Evolutionary conservation across 352 stramenopile species (phyloP).

Genomic region (Phytophthora tubulina): DNA sequence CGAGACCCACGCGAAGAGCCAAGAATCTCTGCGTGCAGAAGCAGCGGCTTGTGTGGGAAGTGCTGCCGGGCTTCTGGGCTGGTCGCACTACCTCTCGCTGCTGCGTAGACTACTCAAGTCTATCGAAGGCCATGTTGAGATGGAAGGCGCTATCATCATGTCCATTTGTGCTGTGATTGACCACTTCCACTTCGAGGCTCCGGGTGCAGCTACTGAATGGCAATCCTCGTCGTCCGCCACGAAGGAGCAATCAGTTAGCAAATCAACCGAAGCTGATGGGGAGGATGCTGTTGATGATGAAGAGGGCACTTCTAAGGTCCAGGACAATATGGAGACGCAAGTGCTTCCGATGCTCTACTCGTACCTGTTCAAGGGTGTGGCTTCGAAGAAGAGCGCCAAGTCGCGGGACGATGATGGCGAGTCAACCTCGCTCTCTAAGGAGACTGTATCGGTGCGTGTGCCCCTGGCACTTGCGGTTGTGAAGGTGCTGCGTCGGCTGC

Average conservation of each 20-base stretch:
- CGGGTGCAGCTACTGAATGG: slow-evolving; percentile 53
- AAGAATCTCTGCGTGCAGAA: slow-evolving; percentile 95
- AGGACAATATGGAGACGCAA: slow-evolving; percentile 81
- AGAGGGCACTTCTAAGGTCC: slow-evolving; percentile 61
- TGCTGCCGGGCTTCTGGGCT: slow-evolving; percentile 93
- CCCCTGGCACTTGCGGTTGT: slow-evolving; percentile 95
- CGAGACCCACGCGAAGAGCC: slow-evolving; percentile 93
- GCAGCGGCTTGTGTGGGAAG: slow-evolving; percentile 93
- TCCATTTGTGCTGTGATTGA: slow-evolving; percentile 96
- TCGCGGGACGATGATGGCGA: slow-evolving; percentile 61
- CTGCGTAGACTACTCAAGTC: slow-evolving; percentile 94
- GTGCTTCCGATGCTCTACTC: slow-evolving; percentile 89
- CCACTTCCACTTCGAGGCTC: slow-evolving; percentile 95
- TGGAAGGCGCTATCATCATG: slow-evolving; percentile 92
- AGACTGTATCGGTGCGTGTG: slow-evolving; percentile 83
- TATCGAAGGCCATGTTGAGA: slow-evolving; percentile 92
- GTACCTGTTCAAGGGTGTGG: slow-evolving; percentile 90
- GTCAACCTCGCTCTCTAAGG: slow-evolving; percentile 37
- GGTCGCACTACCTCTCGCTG: slow-evolving; percentile 96
- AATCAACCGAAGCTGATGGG: slow-evolving; percentile 19
- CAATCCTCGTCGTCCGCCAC: slow-evolving; percentile 15
- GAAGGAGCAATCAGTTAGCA: slow-evolving; percentile 9
- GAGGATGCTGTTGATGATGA: slow-evolving; percentile 36
- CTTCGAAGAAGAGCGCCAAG: slow-evolving; percentile 71
- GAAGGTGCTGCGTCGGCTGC: slow-evolving; percentile 97